These are phyloP conservation scores for Triticum timopheevii DNA, from an alignment of 176 grass and related monocot species.

Conservation along the genomic window DNA sequence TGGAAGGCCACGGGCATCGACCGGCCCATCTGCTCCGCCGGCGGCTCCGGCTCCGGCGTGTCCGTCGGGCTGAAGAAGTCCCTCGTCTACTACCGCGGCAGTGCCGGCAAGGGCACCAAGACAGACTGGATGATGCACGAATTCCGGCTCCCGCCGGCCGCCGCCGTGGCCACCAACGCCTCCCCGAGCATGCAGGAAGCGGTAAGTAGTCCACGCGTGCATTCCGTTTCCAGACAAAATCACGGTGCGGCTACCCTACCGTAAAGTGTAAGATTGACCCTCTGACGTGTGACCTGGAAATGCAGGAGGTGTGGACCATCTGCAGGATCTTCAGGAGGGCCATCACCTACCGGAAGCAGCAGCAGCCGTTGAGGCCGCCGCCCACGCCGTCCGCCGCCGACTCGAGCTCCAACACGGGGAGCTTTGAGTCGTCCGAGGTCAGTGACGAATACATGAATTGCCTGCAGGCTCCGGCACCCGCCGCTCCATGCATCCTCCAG, in stretches of 20 bases:
- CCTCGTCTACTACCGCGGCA: constrained; percentile 85
- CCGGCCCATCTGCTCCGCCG: constrained; percentile 63
- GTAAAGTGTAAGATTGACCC: neutral
- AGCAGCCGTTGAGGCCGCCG: constrained; percentile 40
- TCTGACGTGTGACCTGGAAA: constrained; percentile 8
- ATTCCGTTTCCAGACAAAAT: neutral
- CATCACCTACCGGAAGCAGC: constrained; percentile 56
- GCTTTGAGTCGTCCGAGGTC: constrained; percentile 58
- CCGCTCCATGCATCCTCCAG: neutral
- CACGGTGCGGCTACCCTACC: neutral
- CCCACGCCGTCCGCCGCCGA: constrained; percentile 17
- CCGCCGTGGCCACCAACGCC: neutral
- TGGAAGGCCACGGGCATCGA: constrained; percentile 99
- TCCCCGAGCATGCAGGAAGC: constrained; percentile 71
- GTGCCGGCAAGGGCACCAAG: constrained; percentile 85
- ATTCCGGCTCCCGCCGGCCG: constrained; percentile 68
- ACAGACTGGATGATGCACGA: constrained; percentile 99
- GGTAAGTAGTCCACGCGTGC: constrained; percentile 2
- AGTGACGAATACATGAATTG: constrained; percentile 51
- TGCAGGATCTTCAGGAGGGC: constrained; percentile 85
- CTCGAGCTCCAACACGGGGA: constrained; percentile 64
- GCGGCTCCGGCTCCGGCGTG: constrained; percentile 13
- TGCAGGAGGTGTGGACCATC: constrained; percentile 90
- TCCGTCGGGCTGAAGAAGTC: constrained; percentile 89
- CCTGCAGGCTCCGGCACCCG: constrained; percentile 18